Percentiles rank a stretch among this genome's conserved stretches.
Conservation (phyloP, 345 rosid genomes). For the Corymbia maculata region DNA sequence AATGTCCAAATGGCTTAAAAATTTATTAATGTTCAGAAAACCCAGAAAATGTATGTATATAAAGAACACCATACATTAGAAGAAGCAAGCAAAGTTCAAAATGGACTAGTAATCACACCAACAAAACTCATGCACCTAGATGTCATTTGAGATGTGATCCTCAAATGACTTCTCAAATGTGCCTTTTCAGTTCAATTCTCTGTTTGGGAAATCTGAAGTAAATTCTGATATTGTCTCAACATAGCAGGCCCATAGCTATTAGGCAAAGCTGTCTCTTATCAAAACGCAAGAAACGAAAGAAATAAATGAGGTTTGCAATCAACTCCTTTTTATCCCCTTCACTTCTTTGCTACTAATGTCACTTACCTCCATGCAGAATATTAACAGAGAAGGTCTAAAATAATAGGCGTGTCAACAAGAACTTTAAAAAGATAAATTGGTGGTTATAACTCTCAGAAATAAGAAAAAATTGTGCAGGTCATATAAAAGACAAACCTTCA, state of each 20-base stretch:
- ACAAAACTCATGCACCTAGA: not conserved
- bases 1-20: not conserved
- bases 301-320: not conserved
- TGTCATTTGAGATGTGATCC: not conserved
- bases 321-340: not conserved
- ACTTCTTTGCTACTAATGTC: not conserved
- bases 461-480: not conserved
- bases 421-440: not conserved
- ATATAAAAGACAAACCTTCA: constrained; percentile 34
- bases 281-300: not conserved
- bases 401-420: not conserved
- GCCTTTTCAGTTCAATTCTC: not conserved
- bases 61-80: not conserved
- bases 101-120: not conserved
- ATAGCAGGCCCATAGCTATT: not conserved
- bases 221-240: not conserved
- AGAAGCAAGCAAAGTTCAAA: not conserved
- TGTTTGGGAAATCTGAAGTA: not conserved
- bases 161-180: not conserved
- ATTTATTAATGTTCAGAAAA: not conserved
- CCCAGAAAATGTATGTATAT: not conserved
- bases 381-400: not conserved
- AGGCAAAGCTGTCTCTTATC: not conserved
- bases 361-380: not conserved
- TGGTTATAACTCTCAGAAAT: not conserved